Evolutionary conservation across 306 rosid species (phyloP), one percentile per base, ranked within the genome.

Genomic region (Aeschynomene evenia): DNA sequence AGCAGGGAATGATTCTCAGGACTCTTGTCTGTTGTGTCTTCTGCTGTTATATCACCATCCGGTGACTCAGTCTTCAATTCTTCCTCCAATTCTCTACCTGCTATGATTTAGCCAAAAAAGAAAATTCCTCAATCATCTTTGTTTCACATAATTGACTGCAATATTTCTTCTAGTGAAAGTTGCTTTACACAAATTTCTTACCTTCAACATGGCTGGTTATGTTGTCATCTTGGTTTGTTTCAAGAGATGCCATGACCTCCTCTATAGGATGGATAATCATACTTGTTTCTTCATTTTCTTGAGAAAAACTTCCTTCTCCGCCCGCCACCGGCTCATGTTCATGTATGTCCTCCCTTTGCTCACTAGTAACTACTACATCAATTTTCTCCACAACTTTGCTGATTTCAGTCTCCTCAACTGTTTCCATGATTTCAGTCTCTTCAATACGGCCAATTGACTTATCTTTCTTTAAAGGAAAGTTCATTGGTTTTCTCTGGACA

Each of bases 121-220:
- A 40, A 40, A 40, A 12, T 1, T 31, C 39, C 73, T 1, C 57
- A 68, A 15, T 58, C 52, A 45, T 14, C 36, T 20, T 28, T 28
- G 34, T 11, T 52, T 51, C n/a, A 43, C 15, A 39, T 37, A 26
- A 7, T 13, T 45, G 37, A 53, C 54, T 19, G 37, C 39, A 63
- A 62, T 33, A 43, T 53, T 26, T 33, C 23, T 66, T 56, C 42
- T 24, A 33, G 7, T 14, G 7, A 39, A 13, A 26, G 13, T 50
- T 68, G 59, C 60, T 61, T 10, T 54, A 22, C 26, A 59, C 59
- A 54, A 59, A n/a, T 66, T 26, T 43, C 9, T 52, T 90, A 94
- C 99, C 99, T 85, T 84, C 75, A 54, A 66, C 57, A 34, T 50
- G 18, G 53, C 57, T 84, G 74, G 70, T 72, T 63, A 40, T 49